phyloP scores from a whole-genome alignment of 768 basidiomycete species.

The Lentinula aciculospora region DNA sequence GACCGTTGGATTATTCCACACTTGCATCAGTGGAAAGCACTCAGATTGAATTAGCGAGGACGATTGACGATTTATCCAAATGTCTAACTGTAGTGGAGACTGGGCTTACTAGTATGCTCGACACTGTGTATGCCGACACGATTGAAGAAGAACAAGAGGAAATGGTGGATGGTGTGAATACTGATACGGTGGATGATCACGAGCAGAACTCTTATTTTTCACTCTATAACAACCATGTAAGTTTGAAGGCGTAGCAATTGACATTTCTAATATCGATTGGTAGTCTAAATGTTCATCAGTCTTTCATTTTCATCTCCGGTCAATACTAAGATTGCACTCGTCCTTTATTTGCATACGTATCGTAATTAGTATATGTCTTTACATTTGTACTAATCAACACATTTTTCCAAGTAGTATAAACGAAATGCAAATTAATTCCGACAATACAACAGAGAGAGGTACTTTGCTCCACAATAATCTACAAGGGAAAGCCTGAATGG shows the following conservation, averaged over 20 bases:
- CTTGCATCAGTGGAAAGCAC: constrained; percentile 52
- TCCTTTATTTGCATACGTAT: too few relatives aligned
- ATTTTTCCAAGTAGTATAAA: too few relatives aligned
- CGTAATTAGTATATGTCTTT: too few relatives aligned
- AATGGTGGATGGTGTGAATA: background rate
- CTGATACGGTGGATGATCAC: background rate
- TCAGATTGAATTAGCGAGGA: constrained; percentile 63
- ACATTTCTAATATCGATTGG: too few relatives aligned
- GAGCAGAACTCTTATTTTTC: constrained; percentile 4
- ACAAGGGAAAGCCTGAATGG: too few relatives aligned
- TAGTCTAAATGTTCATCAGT: too few relatives aligned
- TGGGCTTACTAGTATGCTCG: constrained; percentile 66
- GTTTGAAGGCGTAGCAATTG: background rate
- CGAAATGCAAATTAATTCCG: too few relatives aligned
- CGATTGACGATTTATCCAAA: constrained; percentile 67
- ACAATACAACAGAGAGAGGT: too few relatives aligned
- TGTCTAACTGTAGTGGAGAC: constrained; percentile 74
- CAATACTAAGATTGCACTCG: too few relatives aligned
- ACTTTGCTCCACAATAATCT: too few relatives aligned
- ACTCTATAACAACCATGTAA: background rate
- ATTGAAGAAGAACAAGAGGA: constrained; percentile 66
- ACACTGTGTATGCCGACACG: constrained; percentile 40
- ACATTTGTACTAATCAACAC: too few relatives aligned
- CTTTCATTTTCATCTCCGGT: too few relatives aligned
- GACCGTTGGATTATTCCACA: constrained; percentile 64